Evolutionary conservation across 164 flowering plant species (phyloP).

Genomic region (Kingdonia uniflora): DNA sequence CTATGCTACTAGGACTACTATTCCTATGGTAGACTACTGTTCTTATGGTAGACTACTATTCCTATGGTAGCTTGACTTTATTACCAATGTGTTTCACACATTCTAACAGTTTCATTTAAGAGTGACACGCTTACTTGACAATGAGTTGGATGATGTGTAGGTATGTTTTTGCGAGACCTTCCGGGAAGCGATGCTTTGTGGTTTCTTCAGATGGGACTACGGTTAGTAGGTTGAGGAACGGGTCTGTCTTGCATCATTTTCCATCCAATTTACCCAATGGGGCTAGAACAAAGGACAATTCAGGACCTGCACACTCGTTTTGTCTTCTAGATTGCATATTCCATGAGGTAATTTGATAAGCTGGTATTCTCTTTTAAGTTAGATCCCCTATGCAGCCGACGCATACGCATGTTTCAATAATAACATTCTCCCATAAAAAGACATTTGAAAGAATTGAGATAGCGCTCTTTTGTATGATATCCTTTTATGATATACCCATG

Average conservation of each 20-base stretch:
- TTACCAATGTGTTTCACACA: too few relatives aligned
- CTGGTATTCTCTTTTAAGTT: background rate
- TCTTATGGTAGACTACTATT: too few relatives aligned
- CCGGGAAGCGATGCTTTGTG: slow-evolving; percentile 91
- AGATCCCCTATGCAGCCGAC: background rate
- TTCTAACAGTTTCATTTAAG: too few relatives aligned
- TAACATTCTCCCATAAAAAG: too few relatives aligned
- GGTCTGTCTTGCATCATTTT: slow-evolving; percentile 73
- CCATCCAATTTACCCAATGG: slow-evolving; percentile 90
- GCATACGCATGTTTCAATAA: too few relatives aligned
- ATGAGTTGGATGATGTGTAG: slow-evolving; percentile 23
- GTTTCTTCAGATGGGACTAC: slow-evolving; percentile 87
- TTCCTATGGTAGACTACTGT: too few relatives aligned
- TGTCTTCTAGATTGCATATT: slow-evolving; percentile 86
- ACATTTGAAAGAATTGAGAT: too few relatives aligned
- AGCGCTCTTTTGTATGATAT: too few relatives aligned
- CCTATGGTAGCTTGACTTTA: too few relatives aligned
- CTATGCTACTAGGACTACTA: too few relatives aligned
- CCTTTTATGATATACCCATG: too few relatives aligned
- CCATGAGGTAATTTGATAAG: slow-evolving; percentile 55
- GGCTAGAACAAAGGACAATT: slow-evolving; percentile 39
- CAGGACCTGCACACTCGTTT: slow-evolving; percentile 55
- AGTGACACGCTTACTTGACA: too few relatives aligned
- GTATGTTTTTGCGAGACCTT: slow-evolving; percentile 84
- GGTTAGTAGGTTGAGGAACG: slow-evolving; percentile 75